Evolutionary conservation across 23 red algal species (phyloP).

Genomic region (Cyanidioschyzon merolae): DNA sequence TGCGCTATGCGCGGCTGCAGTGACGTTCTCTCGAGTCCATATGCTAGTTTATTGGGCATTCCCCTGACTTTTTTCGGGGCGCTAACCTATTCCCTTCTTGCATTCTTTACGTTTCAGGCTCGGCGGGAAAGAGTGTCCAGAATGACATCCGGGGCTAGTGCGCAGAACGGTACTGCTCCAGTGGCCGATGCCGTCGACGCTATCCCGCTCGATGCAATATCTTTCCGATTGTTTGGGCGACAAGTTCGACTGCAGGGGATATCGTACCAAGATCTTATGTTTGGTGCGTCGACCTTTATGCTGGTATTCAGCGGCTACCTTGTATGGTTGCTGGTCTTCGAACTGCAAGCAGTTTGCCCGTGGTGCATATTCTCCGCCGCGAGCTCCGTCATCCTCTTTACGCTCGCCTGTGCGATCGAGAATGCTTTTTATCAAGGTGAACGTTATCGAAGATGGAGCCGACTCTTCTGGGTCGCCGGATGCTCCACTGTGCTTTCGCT

Average conservation of each 20-base stretch:
- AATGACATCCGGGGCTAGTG: not conserved
- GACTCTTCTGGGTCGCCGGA: not conserved
- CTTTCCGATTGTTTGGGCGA: not conserved
- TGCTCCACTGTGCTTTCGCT: not conserved
- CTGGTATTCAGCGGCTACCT: slow-evolving; percentile 47
- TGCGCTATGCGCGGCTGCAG: slow-evolving; percentile 73
- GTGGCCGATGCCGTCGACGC: slow-evolving; percentile 34
- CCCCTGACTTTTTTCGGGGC: slow-evolving; percentile 65
- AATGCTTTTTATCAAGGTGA: slow-evolving; percentile 23
- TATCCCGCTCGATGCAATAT: slow-evolving; percentile 20
- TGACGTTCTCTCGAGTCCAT: slow-evolving; percentile 66
- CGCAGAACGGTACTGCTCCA: slow-evolving; percentile 5
- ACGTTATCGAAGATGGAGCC: slow-evolving; percentile 20
- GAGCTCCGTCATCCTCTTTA: slow-evolving; percentile 34
- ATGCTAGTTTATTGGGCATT: slow-evolving; percentile 65
- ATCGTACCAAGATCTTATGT: slow-evolving; percentile 14
- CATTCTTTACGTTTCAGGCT: slow-evolving; percentile 39
- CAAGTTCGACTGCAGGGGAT: not conserved
- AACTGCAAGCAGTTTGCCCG: slow-evolving; percentile 61
- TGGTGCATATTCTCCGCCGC: slow-evolving; percentile 74
- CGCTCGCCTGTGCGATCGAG: slow-evolving; percentile 40
- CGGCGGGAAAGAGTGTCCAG: slow-evolving; percentile 22
- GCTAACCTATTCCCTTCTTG: slow-evolving; percentile 40
- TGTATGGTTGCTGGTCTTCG: slow-evolving; percentile 52
- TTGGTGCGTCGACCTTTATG: slow-evolving; percentile 41